phyloP scores from a whole-genome alignment of 177 flowering plant genomes.

The Vitis hybrid region DNA sequence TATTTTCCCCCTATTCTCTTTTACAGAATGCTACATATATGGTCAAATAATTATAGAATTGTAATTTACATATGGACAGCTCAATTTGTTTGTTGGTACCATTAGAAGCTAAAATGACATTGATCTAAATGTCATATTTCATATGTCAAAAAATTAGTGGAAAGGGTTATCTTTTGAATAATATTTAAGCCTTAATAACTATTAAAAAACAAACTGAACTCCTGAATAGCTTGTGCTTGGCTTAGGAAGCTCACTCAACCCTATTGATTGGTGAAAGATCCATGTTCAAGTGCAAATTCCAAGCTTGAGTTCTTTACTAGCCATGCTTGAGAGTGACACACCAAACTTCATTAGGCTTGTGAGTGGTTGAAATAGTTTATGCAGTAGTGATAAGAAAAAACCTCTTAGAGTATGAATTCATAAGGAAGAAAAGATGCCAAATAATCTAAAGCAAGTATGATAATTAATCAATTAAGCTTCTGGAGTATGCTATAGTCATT shows the following conservation, averaged over 20 bases:
- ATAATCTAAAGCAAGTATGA: no score
- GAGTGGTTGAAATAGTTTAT: not conserved
- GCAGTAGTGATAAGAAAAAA: not conserved
- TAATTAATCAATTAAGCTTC: not conserved
- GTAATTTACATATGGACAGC: no score
- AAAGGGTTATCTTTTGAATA: no score
- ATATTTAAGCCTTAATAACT: not conserved
- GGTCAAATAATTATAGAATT: no score
- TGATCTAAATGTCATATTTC: no score
- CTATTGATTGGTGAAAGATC: not conserved
- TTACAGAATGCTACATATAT: not conserved
- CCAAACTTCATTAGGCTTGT: not conserved
- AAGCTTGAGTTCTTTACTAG: not conserved
- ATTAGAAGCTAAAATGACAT: no score
- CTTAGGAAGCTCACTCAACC: not conserved
- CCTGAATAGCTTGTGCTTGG: not conserved
- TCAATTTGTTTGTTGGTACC: no score
- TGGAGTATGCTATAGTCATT: not conserved
- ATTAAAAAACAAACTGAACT: not conserved
- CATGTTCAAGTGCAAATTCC: not conserved
- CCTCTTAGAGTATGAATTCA: not conserved
- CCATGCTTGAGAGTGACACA: not conserved
- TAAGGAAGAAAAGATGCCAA: no score
- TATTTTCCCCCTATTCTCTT: not conserved
- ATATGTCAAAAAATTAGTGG: no score